Evolutionary conservation across 2,329 filamentous ascomycete species (phyloP).

Genomic region (Macrophomina pseudophaseolina): DNA sequence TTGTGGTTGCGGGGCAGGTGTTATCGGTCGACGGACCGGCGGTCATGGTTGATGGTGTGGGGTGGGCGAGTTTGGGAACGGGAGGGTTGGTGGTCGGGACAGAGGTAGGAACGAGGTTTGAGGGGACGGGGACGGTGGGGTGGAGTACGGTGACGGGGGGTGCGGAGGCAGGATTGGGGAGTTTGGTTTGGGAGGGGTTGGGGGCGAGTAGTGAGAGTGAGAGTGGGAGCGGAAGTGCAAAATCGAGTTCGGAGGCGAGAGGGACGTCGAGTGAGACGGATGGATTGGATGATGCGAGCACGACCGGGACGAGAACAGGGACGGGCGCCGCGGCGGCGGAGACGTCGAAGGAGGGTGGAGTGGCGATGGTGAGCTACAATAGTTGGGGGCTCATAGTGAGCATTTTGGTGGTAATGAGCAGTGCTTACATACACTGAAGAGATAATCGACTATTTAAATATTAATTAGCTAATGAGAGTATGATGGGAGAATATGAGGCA

Average conservation of each 20-base stretch:
- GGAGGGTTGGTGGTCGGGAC: not conserved
- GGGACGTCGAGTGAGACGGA: not conserved
- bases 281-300: not conserved
- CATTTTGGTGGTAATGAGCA: not conserved
- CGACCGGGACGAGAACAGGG: not conserved
- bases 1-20: not conserved
- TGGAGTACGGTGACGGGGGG: not conserved
- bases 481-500: not conserved
- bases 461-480: too few relatives aligned
- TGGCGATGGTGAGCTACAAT: not conserved
- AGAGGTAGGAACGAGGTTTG: not conserved
- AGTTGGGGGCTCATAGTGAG: not conserved
- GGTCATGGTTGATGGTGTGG: not conserved
- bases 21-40: not conserved
- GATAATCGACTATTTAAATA: too few relatives aligned
- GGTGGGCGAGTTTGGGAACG: not conserved
- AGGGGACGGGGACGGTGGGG: not conserved
- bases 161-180: not conserved
- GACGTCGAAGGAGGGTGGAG: slow-evolving; percentile 3
- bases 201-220: not conserved
- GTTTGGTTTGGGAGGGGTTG: not conserved
- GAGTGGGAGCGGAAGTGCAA: not conserved
- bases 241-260: not conserved
- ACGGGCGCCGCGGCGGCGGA: not conserved
- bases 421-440: too few relatives aligned